Evolutionary conservation across 2,329 filamentous ascomycete species (phyloP).

Genomic region (Neopestalotiopsis clavispora): DNA sequence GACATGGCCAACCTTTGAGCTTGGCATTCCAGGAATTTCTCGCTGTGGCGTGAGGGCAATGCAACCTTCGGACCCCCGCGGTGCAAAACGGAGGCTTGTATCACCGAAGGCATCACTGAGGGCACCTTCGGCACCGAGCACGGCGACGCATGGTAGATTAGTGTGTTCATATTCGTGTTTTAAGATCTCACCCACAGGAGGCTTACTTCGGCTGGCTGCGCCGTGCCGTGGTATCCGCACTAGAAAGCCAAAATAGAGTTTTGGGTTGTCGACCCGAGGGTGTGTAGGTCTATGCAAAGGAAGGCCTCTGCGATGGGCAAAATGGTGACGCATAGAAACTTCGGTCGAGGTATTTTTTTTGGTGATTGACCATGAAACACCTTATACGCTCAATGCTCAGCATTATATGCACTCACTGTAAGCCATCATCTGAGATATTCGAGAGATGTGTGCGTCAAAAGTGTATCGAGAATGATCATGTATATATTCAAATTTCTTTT

Average conservation of each 20-base stretch:
- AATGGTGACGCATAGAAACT: background rate
- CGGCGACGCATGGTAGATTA: background rate
- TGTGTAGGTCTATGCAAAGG: background rate
- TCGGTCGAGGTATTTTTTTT: background rate
- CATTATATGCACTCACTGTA: background rate
- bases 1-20: background rate
- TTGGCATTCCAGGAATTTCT: background rate
- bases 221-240: background rate
- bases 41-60: background rate
- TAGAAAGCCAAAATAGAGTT: background rate
- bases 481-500: background rate
- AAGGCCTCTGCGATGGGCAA: background rate
- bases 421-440: background rate
- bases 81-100: background rate
- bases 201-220: background rate
- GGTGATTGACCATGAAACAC: background rate
- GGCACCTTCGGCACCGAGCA: background rate
- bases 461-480: background rate
- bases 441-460: background rate
- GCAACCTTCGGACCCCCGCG: background rate
- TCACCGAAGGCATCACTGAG: background rate
- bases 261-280: background rate
- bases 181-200: conserved; percentile 4
- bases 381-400: background rate
- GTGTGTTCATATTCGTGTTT: background rate